These are phyloP conservation scores for Rhizophora apiculata DNA, from an alignment of 345 rosid genomes.

Conservation along the genomic window DNA sequence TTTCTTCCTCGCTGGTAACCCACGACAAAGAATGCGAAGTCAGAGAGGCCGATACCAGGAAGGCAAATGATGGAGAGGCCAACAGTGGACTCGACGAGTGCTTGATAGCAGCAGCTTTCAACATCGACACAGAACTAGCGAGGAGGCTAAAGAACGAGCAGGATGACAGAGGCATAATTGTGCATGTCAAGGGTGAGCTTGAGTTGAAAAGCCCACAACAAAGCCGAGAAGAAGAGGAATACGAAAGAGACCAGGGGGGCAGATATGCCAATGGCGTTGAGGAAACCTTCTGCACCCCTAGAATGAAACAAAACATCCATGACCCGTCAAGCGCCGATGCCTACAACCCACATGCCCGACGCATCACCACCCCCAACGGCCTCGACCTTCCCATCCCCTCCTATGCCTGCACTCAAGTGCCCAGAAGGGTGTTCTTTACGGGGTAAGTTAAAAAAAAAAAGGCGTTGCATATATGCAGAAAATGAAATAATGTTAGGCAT, in stretches of 20 bases:
- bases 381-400: background rate
- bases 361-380: background rate
- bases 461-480: no score
- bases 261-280: background rate
- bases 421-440: background rate
- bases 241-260: background rate
- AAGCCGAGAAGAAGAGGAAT: background rate
- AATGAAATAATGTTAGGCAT: no score
- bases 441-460: background rate
- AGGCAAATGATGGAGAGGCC: background rate
- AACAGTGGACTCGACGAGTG: background rate
- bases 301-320: background rate
- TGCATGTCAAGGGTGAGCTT: background rate
- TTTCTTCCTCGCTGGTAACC: slow-evolving; percentile 43
- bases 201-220: background rate
- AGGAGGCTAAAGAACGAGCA: background rate
- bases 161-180: background rate
- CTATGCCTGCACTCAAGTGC: background rate
- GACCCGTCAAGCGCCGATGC: background rate
- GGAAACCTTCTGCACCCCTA: background rate
- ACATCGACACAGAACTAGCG: background rate
- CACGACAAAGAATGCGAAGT: slow-evolving; percentile 19
- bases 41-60: background rate
- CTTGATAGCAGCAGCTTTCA: background rate
- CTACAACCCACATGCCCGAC: background rate